Percentiles rank a stretch among this genome's conserved stretches.
phyloP scores from a whole-genome alignment of 2,329 filamentous ascomycete species.

The Monilinia fructigena region DNA sequence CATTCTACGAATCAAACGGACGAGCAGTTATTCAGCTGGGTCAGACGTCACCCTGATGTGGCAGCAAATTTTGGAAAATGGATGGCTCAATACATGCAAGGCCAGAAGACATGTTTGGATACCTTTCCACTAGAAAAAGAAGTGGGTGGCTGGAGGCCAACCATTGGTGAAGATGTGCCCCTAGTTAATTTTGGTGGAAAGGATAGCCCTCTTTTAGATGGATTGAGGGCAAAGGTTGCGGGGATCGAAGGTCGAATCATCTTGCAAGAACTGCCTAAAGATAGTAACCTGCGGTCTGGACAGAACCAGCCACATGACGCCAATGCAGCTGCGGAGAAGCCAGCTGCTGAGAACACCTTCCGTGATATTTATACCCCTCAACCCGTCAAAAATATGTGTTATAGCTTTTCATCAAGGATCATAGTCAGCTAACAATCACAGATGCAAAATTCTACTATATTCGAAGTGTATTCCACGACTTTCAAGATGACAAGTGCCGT shows the following conservation, averaged over 20 bases:
- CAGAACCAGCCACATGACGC: too few species aligned
- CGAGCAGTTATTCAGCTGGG: not conserved
- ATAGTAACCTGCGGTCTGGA: too few species aligned
- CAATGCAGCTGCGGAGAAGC: too few species aligned
- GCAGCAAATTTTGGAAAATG: not conserved
- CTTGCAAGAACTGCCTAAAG: too few species aligned
- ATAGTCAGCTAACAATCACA: too few species aligned
- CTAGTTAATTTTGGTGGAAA: not conserved
- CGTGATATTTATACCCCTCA: too few species aligned
- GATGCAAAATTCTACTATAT: too few species aligned
- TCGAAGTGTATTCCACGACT: too few species aligned
- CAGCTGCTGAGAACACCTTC: too few species aligned
- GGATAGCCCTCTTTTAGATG: not conserved
- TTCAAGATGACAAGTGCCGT: too few species aligned
- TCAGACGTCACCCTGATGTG: not conserved
- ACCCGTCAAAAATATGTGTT: too few species aligned
- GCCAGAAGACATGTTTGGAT: constrained; percentile 8
- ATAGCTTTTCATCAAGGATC: too few species aligned
- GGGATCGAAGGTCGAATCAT: not conserved
- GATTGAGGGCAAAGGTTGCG: not conserved
- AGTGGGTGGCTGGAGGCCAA: not conserved
- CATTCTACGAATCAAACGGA: constrained; percentile 5
- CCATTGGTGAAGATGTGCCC: not conserved
- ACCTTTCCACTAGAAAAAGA: not conserved
- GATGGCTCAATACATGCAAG: constrained; percentile 13